Evolutionary conservation across 352 stramenopile genomes (phyloP).

Genomic region (Halophytophthora polymorphica): DNA sequence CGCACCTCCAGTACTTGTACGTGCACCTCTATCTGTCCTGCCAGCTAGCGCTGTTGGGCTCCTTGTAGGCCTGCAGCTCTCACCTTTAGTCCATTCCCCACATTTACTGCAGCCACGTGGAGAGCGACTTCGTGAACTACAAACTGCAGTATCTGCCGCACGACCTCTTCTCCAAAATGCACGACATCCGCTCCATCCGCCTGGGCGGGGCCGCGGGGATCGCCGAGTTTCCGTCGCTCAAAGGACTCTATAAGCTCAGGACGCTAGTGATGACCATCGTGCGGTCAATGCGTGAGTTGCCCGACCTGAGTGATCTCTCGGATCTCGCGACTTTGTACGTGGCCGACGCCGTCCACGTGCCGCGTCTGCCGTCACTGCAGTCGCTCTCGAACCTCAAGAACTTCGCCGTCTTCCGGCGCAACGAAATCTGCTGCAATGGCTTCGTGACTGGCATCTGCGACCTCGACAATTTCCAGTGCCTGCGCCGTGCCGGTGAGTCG

Average conservation of each 20-base stretch:
- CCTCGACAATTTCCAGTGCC: constrained; percentile 30
- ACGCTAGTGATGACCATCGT: constrained; percentile 27
- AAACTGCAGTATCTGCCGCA: constrained; percentile 26
- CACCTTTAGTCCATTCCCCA: background rate
- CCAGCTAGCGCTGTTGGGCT: too few species aligned
- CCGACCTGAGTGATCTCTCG: constrained; percentile 25
- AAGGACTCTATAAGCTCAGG: constrained; percentile 24
- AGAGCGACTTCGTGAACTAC: constrained; percentile 32
- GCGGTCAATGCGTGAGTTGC: constrained; percentile 22
- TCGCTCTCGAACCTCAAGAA: constrained; percentile 19
- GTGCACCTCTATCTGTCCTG: too few species aligned
- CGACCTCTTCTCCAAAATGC: constrained; percentile 37
- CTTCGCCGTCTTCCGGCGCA: constrained; percentile 30
- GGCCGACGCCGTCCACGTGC: constrained; percentile 25
- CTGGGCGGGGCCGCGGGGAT: constrained; percentile 23
- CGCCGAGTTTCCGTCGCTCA: constrained; percentile 31
- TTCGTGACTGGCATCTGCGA: constrained; percentile 26
- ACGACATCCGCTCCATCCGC: constrained; percentile 35
- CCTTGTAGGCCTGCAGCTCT: too few species aligned
- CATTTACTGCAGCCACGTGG: constrained; percentile 17
- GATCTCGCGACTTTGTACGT: constrained; percentile 21
- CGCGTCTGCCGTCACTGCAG: constrained; percentile 17
- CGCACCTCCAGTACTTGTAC: constrained; percentile 31
- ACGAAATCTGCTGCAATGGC: constrained; percentile 40
- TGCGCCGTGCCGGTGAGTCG: constrained; percentile 15